A percentile compares a stretch with the other conserved stretches of the same genome.
Evolutionary conservation across 225 moss, liverwort and hornwort genomes (phyloP).

Genomic region (Climacium dendroides): DNA sequence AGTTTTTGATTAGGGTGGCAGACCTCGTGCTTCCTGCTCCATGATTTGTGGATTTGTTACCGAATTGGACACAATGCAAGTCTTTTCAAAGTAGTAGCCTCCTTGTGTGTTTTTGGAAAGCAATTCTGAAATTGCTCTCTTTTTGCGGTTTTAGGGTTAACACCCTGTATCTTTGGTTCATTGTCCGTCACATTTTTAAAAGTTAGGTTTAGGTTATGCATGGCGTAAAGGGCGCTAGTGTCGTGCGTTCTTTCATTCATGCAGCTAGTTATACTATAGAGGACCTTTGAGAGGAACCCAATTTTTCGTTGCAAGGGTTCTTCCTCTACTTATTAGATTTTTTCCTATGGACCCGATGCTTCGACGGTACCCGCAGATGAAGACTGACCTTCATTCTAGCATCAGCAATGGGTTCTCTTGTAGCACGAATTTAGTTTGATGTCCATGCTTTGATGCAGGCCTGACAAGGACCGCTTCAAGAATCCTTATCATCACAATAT

Average conservation of each 20-base stretch:
- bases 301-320: neutral
- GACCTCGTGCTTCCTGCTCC: neutral
- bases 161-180: neutral
- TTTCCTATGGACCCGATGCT: neutral
- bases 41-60: neutral
- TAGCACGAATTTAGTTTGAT: neutral
- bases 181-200: neutral
- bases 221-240: no score
- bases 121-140: neutral
- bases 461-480: slow-evolving; percentile 68
- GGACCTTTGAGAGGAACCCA: no score
- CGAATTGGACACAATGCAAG: neutral
- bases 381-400: neutral
- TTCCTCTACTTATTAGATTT: neutral
- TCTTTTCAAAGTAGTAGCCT: neutral
- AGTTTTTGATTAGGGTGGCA: neutral
- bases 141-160: neutral
- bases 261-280: neutral
- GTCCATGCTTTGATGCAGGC: slow-evolving; percentile 22
- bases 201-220: neutral
- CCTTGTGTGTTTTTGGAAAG: neutral
- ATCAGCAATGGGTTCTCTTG: neutral
- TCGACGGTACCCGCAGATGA: neutral
- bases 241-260: neutral
- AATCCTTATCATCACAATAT: slow-evolving; percentile 49